phyloP scores from a whole-genome alignment of 2,329 filamentous ascomycete genomes.

The Fusarium stilboides region DNA sequence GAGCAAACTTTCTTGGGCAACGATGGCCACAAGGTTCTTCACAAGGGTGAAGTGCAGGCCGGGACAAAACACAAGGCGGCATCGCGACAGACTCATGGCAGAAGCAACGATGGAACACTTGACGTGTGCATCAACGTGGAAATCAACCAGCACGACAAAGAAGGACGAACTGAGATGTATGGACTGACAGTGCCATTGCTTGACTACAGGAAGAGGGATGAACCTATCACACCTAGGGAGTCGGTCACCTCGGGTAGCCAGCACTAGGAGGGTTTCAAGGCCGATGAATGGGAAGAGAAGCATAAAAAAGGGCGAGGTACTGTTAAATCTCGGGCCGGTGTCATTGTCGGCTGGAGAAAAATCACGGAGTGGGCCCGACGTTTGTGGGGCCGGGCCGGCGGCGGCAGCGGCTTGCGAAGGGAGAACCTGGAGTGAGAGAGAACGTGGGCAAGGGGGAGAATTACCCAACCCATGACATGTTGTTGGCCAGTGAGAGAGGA shows the following conservation, averaged over 20 bases:
- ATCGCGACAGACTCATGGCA: conserved; percentile 67
- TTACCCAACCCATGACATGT: conserved; percentile 4
- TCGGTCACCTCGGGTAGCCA: conserved; percentile 39
- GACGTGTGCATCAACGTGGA: conserved; percentile 92
- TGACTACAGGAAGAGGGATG: conserved; percentile 53
- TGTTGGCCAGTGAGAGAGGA: conserved; percentile 14
- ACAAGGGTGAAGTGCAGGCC: conserved; percentile 81
- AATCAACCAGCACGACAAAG: conserved; percentile 84
- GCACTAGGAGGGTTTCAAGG: conserved; percentile 25
- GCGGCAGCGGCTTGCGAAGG: conserved; percentile 28
- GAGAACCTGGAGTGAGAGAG: conserved; percentile 12
- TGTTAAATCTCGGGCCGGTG: conserved; percentile 11
- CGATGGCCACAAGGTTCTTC: conserved; percentile 79
- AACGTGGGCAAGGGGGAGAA: conserved; percentile 1
- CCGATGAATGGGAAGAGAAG: conserved; percentile 6
- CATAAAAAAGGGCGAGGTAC: conserved; percentile 5
- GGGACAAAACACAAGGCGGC: conserved; percentile 86
- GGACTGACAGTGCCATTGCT: conserved; percentile 88
- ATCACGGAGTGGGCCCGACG: conserved; percentile 12
- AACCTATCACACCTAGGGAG: conserved; percentile 48
- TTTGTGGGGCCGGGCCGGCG: conserved; percentile 26
- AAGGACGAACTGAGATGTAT: conserved; percentile 86
- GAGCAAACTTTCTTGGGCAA: conserved; percentile 60
- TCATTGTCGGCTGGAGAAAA: conserved; percentile 12
- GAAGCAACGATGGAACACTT: conserved; percentile 72